A percentile compares a stretch with the other conserved stretches of the same genome.
Evolutionary conservation across 2,329 filamentous ascomycete genomes (phyloP).

Genomic region (Beauveria sp.): DNA sequence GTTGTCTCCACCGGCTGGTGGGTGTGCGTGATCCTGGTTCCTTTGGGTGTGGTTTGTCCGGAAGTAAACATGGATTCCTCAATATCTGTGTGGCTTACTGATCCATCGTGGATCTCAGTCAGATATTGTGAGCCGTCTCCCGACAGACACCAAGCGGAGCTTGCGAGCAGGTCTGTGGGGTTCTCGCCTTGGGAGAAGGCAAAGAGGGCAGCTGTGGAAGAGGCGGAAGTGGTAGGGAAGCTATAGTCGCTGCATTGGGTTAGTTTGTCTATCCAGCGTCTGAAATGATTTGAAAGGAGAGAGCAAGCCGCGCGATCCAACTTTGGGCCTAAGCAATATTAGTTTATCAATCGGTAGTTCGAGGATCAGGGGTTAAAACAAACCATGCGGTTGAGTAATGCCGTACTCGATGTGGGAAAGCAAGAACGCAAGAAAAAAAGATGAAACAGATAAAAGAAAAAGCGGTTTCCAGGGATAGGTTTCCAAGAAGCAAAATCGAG

Average conservation of each 20-base stretch:
- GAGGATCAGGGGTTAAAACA: constrained; percentile 18
- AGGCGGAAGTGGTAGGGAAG: constrained; percentile 44
- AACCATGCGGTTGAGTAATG: constrained; percentile 13
- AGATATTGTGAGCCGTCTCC: constrained; percentile 55
- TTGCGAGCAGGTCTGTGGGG: constrained; percentile 45
- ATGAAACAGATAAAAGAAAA: neutral
- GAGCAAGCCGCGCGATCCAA: constrained; percentile 38
- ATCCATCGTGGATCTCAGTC: constrained; percentile 44
- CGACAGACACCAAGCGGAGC: constrained; percentile 49
- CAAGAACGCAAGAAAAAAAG: neutral
- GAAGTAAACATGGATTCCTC: constrained; percentile 49
- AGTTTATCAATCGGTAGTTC: neutral
- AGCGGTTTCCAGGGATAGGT: neutral
- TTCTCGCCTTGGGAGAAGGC: constrained; percentile 54
- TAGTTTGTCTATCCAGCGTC: constrained; percentile 47
- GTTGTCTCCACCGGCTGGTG: constrained; percentile 39
- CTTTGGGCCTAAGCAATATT: constrained; percentile 43
- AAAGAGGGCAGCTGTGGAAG: constrained; percentile 45
- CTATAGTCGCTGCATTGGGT: constrained; percentile 50
- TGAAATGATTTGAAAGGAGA: constrained; percentile 25
- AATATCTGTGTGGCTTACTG: constrained; percentile 41
- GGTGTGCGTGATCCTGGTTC: constrained; percentile 34
- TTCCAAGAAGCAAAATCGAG: neutral
- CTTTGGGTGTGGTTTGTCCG: constrained; percentile 47
- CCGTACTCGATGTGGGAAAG: neutral